Conservation (phyloP, 768 basidiomycete genomes). For the Chlorophyllum brunneum region DNA sequence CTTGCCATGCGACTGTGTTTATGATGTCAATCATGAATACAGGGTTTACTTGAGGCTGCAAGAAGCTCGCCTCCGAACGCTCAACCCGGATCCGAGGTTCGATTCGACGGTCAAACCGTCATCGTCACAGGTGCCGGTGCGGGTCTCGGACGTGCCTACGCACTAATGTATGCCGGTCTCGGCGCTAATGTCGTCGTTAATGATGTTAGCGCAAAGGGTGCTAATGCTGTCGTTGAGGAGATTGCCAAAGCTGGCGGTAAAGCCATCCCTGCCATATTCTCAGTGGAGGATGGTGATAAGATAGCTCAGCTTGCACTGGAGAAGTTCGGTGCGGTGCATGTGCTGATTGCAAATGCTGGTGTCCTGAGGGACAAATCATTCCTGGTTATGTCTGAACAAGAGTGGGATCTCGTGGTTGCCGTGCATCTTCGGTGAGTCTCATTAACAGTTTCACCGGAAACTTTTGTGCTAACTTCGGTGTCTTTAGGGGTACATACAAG, state of each 20-base stretch:
- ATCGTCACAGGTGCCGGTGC: conserved; percentile 95
- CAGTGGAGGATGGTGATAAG: conserved; percentile 87
- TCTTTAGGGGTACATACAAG: conserved; percentile 77
- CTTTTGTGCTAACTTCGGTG: conserved; percentile 6
- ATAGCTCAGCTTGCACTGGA: conserved; percentile 87
- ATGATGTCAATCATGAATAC: background rate
- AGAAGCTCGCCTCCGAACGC: conserved; percentile 59
- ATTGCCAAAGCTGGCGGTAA: conserved; percentile 86
- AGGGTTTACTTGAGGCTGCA: conserved; percentile 63
- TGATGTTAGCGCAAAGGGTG: conserved; percentile 86
- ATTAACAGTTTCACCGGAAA: conserved; percentile 1
- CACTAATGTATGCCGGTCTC: conserved; percentile 84
- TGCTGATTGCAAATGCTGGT: conserved; percentile 91
- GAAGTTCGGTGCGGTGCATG: conserved; percentile 83
- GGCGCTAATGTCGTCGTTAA: conserved; percentile 98
- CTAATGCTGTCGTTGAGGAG: conserved; percentile 82
- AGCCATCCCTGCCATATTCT: conserved; percentile 77
- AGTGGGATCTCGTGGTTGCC: conserved; percentile 91
- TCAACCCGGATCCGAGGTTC: conserved; percentile 66
- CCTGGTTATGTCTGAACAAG: conserved; percentile 79
- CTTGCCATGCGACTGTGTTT: background rate
- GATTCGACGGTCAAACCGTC: conserved; percentile 86
- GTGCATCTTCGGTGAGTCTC: conserved; percentile 68
- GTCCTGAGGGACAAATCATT: conserved; percentile 94
- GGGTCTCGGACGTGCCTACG: conserved; percentile 90